Conservation (phyloP, 176 grass and related monocot genomes). For the Chrysopogon serrulatus region DNA sequence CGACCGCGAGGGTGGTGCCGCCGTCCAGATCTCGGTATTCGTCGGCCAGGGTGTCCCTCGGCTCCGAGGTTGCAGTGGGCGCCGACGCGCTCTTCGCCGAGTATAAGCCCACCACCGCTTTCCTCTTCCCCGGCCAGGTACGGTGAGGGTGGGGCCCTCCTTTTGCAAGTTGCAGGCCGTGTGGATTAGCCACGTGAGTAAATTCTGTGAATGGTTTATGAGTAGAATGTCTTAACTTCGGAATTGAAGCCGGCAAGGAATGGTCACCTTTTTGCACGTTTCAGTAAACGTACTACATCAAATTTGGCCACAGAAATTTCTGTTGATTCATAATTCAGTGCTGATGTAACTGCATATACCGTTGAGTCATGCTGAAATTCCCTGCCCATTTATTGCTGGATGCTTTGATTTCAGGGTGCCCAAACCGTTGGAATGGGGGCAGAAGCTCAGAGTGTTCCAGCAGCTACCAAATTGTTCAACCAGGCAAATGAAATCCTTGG, state of each 20-base stretch:
- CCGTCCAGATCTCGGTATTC: constrained; percentile 59
- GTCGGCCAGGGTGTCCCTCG: constrained; percentile 48
- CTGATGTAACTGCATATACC: not conserved
- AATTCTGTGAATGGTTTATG: not conserved
- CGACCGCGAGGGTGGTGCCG: constrained; percentile 31
- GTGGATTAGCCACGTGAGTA: not conserved
- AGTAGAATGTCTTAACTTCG: not conserved
- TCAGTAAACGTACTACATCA: constrained; percentile 4
- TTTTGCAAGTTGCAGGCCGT: not conserved
- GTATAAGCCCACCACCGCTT: constrained; percentile 78
- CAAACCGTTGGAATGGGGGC: constrained; percentile 91
- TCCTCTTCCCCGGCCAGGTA: constrained; percentile 97
- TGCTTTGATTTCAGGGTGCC: constrained; percentile 55
- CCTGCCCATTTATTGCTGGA: not conserved
- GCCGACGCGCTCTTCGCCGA: constrained; percentile 71
- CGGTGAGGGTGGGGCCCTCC: not conserved
- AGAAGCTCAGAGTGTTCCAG: constrained; percentile 67
- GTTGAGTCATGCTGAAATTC: not conserved
- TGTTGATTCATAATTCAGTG: not conserved
- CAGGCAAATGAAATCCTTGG: constrained; percentile 95
- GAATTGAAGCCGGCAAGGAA: not conserved
- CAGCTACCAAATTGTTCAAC: constrained; percentile 68
- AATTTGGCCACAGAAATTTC: not conserved
- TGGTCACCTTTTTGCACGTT: not conserved
- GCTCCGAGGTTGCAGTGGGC: constrained; percentile 40